These are phyloP conservation scores for Phellopilus nigrolimitatus DNA, from an alignment of 1,284 basidiomycete genomes.

Conservation along the genomic window DNA sequence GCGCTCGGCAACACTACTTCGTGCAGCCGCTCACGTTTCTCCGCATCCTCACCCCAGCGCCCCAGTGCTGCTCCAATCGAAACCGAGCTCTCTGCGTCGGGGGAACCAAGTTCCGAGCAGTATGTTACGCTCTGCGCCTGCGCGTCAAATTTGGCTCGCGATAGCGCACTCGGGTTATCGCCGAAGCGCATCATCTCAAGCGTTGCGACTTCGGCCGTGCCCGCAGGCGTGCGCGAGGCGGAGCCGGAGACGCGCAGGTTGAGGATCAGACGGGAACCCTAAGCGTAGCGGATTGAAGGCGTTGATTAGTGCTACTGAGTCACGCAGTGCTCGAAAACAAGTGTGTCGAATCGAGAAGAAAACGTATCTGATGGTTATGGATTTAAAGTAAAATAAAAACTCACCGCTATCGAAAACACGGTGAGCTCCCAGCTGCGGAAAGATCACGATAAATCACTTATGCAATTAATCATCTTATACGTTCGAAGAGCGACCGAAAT, in stretches of 20 bases:
- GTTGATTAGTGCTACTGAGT: too few species aligned
- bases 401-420: slow-evolving; percentile 1
- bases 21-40: too few species aligned
- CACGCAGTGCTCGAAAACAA: too few species aligned
- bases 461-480: too few species aligned
- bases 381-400: not conserved
- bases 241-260: slow-evolving; percentile 4
- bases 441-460: not conserved
- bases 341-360: not conserved
- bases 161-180: not conserved
- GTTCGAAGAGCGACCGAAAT: not conserved
- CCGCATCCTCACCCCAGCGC: not conserved
- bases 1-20: too few species aligned
- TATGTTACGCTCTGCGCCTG: not conserved
- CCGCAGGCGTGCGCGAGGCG: not conserved
- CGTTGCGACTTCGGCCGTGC: not conserved
- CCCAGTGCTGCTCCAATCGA: not conserved
- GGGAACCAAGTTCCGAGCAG: not conserved
- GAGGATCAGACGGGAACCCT: slow-evolving; percentile 4
- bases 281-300: too few species aligned
- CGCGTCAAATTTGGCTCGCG: not conserved
- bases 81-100: not conserved
- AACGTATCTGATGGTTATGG: not conserved
- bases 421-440: slow-evolving; percentile 6
- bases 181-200: slow-evolving; percentile 7